A percentile compares a stretch with the other conserved stretches of the same genome.
Evolutionary conservation across 106 monocot species (phyloP).

Genomic region (Dioscorea dumetorum): DNA sequence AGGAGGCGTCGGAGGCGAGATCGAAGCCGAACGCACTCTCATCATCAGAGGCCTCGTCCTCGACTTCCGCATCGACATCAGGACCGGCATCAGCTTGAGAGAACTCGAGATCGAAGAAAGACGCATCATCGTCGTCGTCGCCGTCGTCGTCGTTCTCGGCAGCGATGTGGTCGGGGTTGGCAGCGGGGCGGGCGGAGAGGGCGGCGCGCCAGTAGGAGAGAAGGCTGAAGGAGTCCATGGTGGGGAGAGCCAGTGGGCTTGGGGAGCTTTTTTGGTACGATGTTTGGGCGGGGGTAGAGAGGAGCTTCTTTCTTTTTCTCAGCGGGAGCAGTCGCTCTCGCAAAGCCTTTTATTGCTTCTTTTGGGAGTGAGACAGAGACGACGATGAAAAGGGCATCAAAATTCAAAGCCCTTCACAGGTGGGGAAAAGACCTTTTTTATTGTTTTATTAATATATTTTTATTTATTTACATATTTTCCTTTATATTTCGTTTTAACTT

Average conservation of each 20-base stretch:
- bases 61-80: not conserved
- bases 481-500: no score
- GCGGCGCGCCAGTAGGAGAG: conserved; percentile 56
- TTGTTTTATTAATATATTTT: no score
- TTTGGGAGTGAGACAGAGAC: no score
- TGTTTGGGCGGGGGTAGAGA: no score
- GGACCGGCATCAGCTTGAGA: conserved; percentile 4
- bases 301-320: no score
- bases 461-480: no score
- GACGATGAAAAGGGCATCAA: no score
- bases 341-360: no score
- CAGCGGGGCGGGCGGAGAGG: not conserved
- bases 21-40: conserved; percentile 9
- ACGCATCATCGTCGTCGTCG: conserved; percentile 32
- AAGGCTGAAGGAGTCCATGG: conserved; percentile 65
- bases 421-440: no score
- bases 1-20: conserved; percentile 4
- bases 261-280: no score
- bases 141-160: conserved; percentile 5
- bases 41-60: not conserved
- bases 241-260: conserved; percentile 18
- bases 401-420: no score
- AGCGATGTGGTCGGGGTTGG: conserved; percentile 13
- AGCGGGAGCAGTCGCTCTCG: no score
- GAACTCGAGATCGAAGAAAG: conserved; percentile 76